Base-by-base conservation (phyloP, 225 moss, liverwort and hornwort species). In the Thuidium tamariscinum region DNA sequence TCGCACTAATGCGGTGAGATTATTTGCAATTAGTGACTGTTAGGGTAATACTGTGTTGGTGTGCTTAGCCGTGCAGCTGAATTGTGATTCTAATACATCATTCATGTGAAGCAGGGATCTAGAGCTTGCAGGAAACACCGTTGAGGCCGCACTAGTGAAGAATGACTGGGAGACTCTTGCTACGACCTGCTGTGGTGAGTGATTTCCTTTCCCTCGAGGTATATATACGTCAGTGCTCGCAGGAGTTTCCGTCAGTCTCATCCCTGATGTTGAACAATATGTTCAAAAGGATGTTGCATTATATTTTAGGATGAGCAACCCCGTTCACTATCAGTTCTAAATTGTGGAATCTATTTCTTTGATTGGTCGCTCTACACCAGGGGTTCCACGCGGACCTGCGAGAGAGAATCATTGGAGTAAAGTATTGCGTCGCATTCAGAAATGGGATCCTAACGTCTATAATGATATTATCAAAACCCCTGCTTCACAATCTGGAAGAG, bases 131-230 rank as follows among this genome's bases (percentile, higher is more conserved):
- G 86, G 70, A 52, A 86, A 81, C 32, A 73, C 91, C 30, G 73
- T 87, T 23, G 62, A 61, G 77, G 85, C 87, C 56, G 67, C 73
- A 10, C 32, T 85, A 49, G 74, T 57, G 52, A 82, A 78, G 39
- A 74, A 84, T 63, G 85, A 89, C 44, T 48, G 85, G 87, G 87
- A 89, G 61, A 82, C 60, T 37, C 86, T 85, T 82, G 82, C 79
- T 36, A 85, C 82, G 82, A 82, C 73, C 29, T 74, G 79, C 51
- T 68, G 85, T 89, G 91, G 91, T 89, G 23, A 89, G 84, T 84
- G 34, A 63, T 85, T 87, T 62, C 23, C 48, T n/a, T 54, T 60
- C 62, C 69, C 37, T 26, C 27, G 34, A 26, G 6, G 9, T 78
- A 5, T 11, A 13, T 32, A 6, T 21, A 19, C n/a, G 27, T 29